A percentile compares a stretch with the other conserved stretches of the same genome.
These are phyloP conservation scores for Hyphopichia burtonii DNA, from an alignment of 1,139 yeast species.

Conservation along the genomic window DNA sequence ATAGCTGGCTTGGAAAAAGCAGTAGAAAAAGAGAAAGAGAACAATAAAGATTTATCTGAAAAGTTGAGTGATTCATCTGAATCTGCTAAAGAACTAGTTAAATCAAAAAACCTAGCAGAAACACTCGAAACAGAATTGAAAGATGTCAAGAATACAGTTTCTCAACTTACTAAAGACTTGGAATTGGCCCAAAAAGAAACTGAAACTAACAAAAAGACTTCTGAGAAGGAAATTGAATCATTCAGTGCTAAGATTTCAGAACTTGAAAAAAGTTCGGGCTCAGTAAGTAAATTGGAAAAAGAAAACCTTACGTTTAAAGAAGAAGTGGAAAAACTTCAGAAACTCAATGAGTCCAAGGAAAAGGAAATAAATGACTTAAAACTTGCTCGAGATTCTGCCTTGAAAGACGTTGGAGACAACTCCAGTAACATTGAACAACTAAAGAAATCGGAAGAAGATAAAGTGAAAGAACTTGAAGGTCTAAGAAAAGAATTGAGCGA, in stretches of 20 bases:
- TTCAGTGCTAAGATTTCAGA: slow-evolving; percentile 3
- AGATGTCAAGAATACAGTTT: not conserved
- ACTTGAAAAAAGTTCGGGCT: not conserved
- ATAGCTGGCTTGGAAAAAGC: slow-evolving; percentile 21
- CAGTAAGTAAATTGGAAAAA: not conserved
- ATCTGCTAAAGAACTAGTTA: not conserved
- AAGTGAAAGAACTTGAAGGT: not conserved
- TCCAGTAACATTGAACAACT: slow-evolving; percentile 9
- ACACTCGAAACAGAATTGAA: not conserved
- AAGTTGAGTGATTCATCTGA: not conserved
- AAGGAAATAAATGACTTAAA: slow-evolving; percentile 3
- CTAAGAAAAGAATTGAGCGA: not conserved
- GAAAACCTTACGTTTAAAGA: not conserved
- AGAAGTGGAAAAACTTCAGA: not conserved
- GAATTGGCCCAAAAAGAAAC: not conserved
- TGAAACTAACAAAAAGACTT: not conserved
- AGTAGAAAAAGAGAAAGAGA: slow-evolving; percentile 3
- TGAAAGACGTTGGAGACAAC: not conserved
- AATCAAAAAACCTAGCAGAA: not conserved
- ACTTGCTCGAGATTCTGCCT: not conserved
- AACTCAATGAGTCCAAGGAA: not conserved
- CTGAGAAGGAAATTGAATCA: slow-evolving; percentile 2
- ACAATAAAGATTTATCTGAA: slow-evolving; percentile 1
- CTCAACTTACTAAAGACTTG: not conserved
- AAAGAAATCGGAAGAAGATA: slow-evolving; percentile 1